These are phyloP conservation scores for Eucalyptus sp. DNA, from an alignment of 345 rosid genomes.

Conservation along the genomic window DNA sequence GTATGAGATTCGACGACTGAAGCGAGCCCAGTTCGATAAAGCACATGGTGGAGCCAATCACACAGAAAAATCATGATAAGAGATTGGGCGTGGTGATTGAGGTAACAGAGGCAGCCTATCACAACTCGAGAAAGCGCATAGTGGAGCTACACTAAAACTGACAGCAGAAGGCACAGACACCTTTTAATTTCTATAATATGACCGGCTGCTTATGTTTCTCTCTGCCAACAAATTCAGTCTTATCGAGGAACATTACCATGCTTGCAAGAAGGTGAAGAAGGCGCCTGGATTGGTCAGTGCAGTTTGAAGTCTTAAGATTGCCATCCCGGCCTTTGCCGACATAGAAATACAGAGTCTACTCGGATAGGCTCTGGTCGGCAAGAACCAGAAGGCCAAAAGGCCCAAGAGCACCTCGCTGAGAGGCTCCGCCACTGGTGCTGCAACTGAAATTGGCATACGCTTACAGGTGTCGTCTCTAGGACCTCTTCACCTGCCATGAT, in stretches of 20 bases:
- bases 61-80: neutral
- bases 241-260: neutral
- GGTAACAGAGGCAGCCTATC: neutral
- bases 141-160: no score
- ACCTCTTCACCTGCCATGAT: conserved; percentile 41
- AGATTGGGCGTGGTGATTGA: neutral
- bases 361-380: conserved; percentile 36
- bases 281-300: conserved; percentile 62
- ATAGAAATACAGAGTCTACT: conserved; percentile 71
- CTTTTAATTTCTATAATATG: neutral
- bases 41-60: neutral
- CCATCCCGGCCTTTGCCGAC: conserved; percentile 41
- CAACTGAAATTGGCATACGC: conserved; percentile 41
- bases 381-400: conserved; percentile 77
- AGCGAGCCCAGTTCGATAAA: neutral
- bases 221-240: neutral
- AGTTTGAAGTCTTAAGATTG: conserved; percentile 53
- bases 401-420: conserved; percentile 54
- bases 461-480: conserved; percentile 14
- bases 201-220: neutral
- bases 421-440: conserved; percentile 28
- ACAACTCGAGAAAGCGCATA: neutral
- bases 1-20: neutral
- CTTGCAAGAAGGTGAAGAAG: neutral
- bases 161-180: neutral